Evolutionary conservation across 306 rosid species (phyloP), one percentile per base, ranked within the genome.

Genomic region (Cucurbita argyrosperma): DNA sequence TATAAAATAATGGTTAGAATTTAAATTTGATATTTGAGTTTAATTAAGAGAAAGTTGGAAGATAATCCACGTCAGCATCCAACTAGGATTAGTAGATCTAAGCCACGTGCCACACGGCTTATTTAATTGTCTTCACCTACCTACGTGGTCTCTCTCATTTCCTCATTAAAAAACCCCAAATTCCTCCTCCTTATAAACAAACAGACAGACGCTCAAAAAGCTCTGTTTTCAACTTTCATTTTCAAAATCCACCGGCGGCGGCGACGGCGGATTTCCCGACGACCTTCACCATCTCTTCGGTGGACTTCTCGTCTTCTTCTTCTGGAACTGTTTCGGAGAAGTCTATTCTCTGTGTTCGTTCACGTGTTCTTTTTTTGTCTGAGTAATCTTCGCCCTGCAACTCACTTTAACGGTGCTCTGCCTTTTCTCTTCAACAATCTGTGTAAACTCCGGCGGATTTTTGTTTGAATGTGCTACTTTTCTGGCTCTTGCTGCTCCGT

Each of bases 101-200:
- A 50, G 56, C 74, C 74, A 70, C 74, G 60, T 70, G 45, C 60
- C 74, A 50, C 10, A 49, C 23, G 30, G 9, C 9, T 5, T 70
- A 70, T 70, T 70, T 70, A 70, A 50, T 70, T 70, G 57, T 70
- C 74, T 35, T 46, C 3, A 70, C 74, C 74, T 8, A 70, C 60
- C 47, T 68, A 47, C 57, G 74, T 68, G 74, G 56, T 21, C 23
- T 51, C 21, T 67, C 72, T 43, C 38, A 8, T 43, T 19, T 42
- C 51, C 30, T 68, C 9, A 69, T 50, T 13, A 69, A 47, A 69
- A 37, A 45, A 45, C 63, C 68, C 68, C 5, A 61, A 61, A 61
- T 37, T 60, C 45, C 47, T 46, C 45, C 54, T 14, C 14, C 54
- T 50, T 50, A 7, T 50, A 50, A 50, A 50, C 54, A 14, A 50